These are phyloP conservation scores for Eimeria maxima DNA, from an alignment of 169 alveolate species.

Conservation along the genomic window DNA sequence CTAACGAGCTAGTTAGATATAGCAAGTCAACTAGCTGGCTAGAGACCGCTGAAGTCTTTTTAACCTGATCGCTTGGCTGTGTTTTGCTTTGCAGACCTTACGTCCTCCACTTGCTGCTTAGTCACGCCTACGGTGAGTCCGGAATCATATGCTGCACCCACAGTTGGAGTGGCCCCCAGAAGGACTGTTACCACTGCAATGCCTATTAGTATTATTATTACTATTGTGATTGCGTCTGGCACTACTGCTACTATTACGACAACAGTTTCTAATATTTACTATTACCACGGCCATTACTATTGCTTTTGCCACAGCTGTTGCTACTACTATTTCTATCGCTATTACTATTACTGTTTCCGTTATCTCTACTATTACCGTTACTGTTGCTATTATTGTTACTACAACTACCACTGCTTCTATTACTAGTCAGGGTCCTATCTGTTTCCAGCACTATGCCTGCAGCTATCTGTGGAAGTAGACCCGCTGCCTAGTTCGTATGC, in stretches of 20 bases:
- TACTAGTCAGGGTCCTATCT: too few relatives aligned
- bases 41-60: too few relatives aligned
- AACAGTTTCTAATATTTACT: background rate
- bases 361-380: too few relatives aligned
- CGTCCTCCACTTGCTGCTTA: slow-evolving; percentile 6
- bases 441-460: background rate
- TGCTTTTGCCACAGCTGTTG: too few relatives aligned
- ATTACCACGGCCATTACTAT: background rate
- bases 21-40: background rate
- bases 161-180: background rate
- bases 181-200: background rate
- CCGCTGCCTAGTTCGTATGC: background rate
- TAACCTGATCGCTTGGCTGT: background rate
- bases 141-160: background rate
- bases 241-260: background rate
- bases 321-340: background rate
- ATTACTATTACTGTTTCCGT: background rate
- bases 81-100: background rate
- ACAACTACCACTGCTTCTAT: too few relatives aligned
- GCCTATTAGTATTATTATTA: background rate
- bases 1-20: background rate
- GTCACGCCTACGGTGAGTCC: slow-evolving; percentile 35
- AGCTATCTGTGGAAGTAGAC: background rate
- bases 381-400: too few relatives aligned
- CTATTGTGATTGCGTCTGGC: background rate